Evolutionary conservation across 2,329 filamentous ascomycete species (phyloP).

Genomic region (Colletotrichum sublineola): DNA sequence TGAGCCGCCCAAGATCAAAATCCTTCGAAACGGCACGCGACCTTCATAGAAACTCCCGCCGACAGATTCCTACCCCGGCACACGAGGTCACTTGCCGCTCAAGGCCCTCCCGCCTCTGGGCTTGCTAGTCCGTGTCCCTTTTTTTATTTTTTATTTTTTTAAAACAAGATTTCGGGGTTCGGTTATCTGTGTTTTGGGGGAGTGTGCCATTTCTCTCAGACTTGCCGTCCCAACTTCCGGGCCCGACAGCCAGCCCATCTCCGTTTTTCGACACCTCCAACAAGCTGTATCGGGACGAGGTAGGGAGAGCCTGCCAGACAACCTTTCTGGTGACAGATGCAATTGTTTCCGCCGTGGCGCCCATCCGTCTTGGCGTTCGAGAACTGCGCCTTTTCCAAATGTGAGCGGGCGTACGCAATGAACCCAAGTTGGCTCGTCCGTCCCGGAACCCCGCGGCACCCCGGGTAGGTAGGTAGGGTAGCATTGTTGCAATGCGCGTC

Average conservation of each 20-base stretch:
- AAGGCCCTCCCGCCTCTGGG: not conserved
- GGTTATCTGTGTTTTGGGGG: not conserved
- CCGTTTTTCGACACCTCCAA: not conserved
- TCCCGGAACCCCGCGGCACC: not conserved
- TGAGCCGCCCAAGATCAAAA: not conserved
- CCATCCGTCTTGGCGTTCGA: conserved; percentile 33
- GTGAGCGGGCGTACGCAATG: conserved; percentile 10
- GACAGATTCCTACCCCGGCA: conserved; percentile 11
- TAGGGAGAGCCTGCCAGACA: conserved; percentile 14
- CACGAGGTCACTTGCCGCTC: conserved; percentile 19
- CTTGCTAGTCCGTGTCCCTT: not conserved
- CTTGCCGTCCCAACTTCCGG: not conserved
- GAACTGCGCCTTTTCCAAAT: conserved; percentile 1
- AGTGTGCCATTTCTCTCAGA: not conserved
- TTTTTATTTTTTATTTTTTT: no score
- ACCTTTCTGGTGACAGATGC: conserved; percentile 23
- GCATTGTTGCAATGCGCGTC: not conserved
- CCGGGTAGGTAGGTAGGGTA: not conserved
- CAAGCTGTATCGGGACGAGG: not conserved
- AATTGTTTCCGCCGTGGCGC: conserved; percentile 19
- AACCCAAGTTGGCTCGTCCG: conserved; percentile 7
- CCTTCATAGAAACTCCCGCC: not conserved
- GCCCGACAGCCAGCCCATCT: not conserved
- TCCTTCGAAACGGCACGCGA: conserved; percentile 11
- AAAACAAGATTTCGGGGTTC: not conserved